These are phyloP conservation scores for Scalesia atractyloides DNA, from an alignment of 129 eudicot genomes.

Conservation along the genomic window DNA sequence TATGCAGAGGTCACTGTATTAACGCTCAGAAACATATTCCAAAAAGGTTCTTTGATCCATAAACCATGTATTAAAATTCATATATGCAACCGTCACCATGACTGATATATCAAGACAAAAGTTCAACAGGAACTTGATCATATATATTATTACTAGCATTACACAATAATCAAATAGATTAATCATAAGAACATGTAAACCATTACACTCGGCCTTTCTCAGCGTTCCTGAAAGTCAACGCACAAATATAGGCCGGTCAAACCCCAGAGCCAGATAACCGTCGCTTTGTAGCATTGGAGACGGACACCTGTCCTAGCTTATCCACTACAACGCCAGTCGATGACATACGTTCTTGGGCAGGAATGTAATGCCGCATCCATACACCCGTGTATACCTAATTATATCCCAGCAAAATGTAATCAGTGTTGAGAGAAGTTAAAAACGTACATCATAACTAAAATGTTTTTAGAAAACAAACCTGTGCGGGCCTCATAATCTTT, in stretches of 20 bases:
- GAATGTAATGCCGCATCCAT: constrained; percentile 78
- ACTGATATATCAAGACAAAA: background rate
- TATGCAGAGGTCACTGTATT: too few species aligned
- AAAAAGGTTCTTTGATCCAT: too few species aligned
- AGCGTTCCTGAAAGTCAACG: constrained; percentile 13
- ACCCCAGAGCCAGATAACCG: constrained; percentile 76
- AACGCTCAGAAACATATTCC: too few species aligned
- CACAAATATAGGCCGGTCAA: constrained; percentile 19
- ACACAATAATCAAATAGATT: constrained; percentile 13
- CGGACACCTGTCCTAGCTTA: constrained; percentile 77
- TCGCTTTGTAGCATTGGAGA: constrained; percentile 92
- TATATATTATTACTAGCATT: constrained; percentile 30
- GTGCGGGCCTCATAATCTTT: constrained; percentile 98
- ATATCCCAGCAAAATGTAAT: background rate
- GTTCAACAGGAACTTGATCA: constrained; percentile 18
- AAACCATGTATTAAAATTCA: constrained; percentile 14
- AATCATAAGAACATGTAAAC: constrained; percentile 11
- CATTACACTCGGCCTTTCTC: background rate
- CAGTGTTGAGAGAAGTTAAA: background rate
- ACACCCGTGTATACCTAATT: constrained; percentile 89
- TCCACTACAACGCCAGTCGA: constrained; percentile 47
- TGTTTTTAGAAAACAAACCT: constrained; percentile 45
- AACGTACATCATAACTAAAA: background rate
- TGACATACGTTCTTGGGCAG: constrained; percentile 65
- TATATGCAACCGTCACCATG: background rate